Evolutionary conservation across 495 filamentous ascomycete genomes (phyloP), one percentile per base, ranked within the genome.

Genomic region (Lasiosphaeriaceae sp.): DNA sequence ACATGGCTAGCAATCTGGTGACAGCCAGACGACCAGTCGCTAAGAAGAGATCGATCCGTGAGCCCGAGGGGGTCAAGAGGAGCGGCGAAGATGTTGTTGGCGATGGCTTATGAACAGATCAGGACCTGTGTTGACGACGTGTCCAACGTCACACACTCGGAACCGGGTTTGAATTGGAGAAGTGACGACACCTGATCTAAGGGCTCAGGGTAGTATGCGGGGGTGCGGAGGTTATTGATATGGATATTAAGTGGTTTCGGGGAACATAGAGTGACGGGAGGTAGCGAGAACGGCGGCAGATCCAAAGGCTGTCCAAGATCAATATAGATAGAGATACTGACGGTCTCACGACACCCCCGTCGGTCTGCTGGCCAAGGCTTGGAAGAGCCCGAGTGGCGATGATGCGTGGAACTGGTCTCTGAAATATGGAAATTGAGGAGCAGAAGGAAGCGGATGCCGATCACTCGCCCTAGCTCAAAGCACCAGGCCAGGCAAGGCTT

Each of bases 1-100:
- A 80, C 80, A 83, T 83, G 41, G n/a, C 29, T 2, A 26, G 50
- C 31, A 52, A 21, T 41, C 31, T 22, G 45, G 45, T 47, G 17
- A n/a, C 34, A 37, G 39, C n/a, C 16, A 12, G 39, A 43, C 39
- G 39, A 17, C 39, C 21, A 50, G 12, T 50, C 24, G 23, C 24
- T 7, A n/a, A n/a, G 22, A 34, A 50, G 47, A 11, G 17, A 50
- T 31, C 12, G 14, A 17, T 43, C 9, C 14, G 39, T 17, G 39
- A 43, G n/a, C 39, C 14, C 9, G 7, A 43, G 39, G 14, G 14
- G 39, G 14, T 16, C n/a, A 12, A 43, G 39, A 12, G 16, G n/a
- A 12, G 14, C 39, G 12, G n/a, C 39, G 14, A 14, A 4, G n/a
- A 43, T 43, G 39, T 17, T 43, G 14, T 43, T 12, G n/a, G 16